Evolutionary conservation across 257 asterid species (phyloP), one percentile per base, ranked within the genome.

Genomic region (Rubia yunnanensis): DNA sequence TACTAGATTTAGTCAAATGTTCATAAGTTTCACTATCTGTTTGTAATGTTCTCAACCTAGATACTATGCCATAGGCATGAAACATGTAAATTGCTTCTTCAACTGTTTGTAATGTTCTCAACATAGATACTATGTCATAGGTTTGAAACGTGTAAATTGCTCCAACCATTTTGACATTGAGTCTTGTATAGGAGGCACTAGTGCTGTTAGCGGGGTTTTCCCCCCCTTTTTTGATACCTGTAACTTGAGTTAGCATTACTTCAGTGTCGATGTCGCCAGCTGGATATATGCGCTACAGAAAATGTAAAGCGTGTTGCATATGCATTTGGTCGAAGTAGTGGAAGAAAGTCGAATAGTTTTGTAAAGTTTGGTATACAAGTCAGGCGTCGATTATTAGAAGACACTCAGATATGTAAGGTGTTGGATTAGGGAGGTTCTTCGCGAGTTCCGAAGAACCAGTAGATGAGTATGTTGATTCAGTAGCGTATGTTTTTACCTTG

Each of bases 1-100:
- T 75, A 65, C 78, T 77, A 76, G 82, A 63, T 64, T 64, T 68
- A 60, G 54, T 58, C 62, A 48, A 28, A 53, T 69, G 44, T 55
- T 60, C 65, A 48, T 66, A 62, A 78, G 74, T 75, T 54, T 71
- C 46, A 71, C 67, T 72, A 38, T 55, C 30, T 10, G 30, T 53
- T 49, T 38, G 49, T 11, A 11, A 36, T 30, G 28, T 41, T 35
- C 59, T 53, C 28, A 54, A 8, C 34, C 8, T 64, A 71, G 70
- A 64, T 71, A 63, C 38, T 32, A 64, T 70, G 74, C 63, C 65
- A 44, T 70, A 71, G 75, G 75, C 54, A 54, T 63, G 65, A 55
- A 26, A 28, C n/a, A 17, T 71, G 75, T 71, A 71, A 44, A n/a
- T n/a, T n/a, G n/a, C n/a, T n/a, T n/a, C n/a, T 63, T 54, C 24